Base-by-base conservation (phyloP, 805 yeast genomes). In the Metschnikowia proteae region DNA sequence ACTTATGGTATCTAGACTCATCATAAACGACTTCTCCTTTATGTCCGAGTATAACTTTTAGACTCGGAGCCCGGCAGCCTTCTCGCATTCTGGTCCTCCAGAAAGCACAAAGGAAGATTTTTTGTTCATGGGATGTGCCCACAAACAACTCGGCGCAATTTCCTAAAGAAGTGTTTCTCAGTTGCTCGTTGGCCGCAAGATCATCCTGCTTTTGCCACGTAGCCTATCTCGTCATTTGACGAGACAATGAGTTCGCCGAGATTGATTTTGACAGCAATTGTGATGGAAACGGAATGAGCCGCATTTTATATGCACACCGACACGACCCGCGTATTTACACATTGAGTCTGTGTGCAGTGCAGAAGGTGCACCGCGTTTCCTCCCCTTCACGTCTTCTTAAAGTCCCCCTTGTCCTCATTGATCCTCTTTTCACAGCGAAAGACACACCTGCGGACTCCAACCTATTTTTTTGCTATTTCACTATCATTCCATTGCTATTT, bases 351-450 rank as follows among this genome's bases (percentile, higher is more conserved):
- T n/a, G 13, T 51, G 52, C 52, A 51, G 50, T 9, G 6, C 7
- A 3, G 13, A 38, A 25, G 27, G n/a, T 26, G 39, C 40, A 47
- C 38, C 54, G 54, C 54, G 54, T 51, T 49, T 38, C 40, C 45
- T 49, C 48, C 40, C 52, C 46, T 35, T 42, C 29, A 33, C 43
- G 43, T 32, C 38, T 41, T 48, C 45, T 41, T 48, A 45, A 48
- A 48, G 46, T 32, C 43, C 41, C 43, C 46, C 30, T 38, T 31
- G 38, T 43, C 51, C 51, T 36, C 51, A 31, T 36, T 34, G 30
- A 27, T 34, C 38, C 45, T 32, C 45, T 42, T 42, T 42, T 42
- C 31, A 42, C 37, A 6, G 32, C 25, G 6, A 31, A 31, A 23
- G 22, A 7, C 25, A 11, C 36, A 9, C 35, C 22, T 40, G 36